phyloP scores from a whole-genome alignment of 306 rosid species.

The Lathyrus aphaca region DNA sequence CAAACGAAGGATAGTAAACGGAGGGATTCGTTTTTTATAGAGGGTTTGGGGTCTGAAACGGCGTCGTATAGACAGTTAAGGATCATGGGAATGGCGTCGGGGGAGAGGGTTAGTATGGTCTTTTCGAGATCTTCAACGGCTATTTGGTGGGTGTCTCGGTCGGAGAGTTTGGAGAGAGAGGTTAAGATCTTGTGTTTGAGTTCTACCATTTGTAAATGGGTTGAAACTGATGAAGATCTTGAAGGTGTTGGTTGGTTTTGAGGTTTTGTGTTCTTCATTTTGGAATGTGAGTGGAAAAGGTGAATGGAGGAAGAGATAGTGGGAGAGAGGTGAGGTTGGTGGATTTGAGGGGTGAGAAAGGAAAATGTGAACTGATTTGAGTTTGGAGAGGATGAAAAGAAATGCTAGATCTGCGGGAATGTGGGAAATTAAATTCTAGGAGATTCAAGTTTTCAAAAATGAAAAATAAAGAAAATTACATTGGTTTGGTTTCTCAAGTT shows the following conservation, averaged over 20 bases:
- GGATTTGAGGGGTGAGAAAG: background rate
- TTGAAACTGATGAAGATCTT: conserved; percentile 66
- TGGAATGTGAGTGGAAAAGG: background rate
- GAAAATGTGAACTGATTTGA: conserved; percentile 25
- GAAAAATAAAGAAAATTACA: background rate
- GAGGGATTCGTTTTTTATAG: conserved; percentile 78
- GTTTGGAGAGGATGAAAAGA: background rate
- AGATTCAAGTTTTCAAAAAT: conserved; percentile 15
- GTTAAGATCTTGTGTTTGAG: conserved; percentile 86
- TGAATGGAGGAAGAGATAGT: background rate
- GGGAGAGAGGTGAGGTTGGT: background rate
- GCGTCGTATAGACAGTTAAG: conserved; percentile 88
- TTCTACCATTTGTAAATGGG: conserved; percentile 93
- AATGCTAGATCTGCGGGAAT: conserved; percentile 28
- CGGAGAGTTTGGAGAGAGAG: conserved; percentile 85
- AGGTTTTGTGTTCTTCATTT: conserved; percentile 53
- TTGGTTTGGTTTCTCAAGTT: background rate
- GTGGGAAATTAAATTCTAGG: background rate
- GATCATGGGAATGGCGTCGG: conserved; percentile 79
- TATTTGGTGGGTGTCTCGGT: conserved; percentile 93
- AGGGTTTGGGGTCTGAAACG: conserved; percentile 79
- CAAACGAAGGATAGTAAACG: conserved; percentile 68
- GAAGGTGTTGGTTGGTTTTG: conserved; percentile 44
- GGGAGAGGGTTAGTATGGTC: conserved; percentile 60
- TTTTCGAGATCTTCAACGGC: conserved; percentile 86